A percentile compares a stretch with the other conserved stretches of the same genome.
Conservation (phyloP, 208 protist species). For the Trypanosoma congolense region DNA sequence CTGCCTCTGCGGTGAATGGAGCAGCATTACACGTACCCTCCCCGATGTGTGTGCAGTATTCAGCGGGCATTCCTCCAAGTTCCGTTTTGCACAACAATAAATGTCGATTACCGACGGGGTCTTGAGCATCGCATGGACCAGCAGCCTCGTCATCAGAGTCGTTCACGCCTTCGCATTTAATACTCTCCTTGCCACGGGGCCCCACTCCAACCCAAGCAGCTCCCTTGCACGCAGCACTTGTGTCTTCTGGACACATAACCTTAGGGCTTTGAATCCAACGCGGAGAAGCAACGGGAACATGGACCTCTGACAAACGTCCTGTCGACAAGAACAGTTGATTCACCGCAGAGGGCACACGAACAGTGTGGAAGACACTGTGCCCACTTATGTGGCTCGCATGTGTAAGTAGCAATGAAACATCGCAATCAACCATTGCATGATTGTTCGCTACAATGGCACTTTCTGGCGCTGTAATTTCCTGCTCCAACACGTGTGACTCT, state of each 20-base stretch:
- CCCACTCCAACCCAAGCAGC: too few species aligned
- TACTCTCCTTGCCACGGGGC: too few species aligned
- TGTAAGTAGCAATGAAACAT: conserved; percentile 2
- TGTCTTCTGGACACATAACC: too few species aligned
- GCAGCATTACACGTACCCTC: background rate
- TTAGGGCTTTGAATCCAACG: background rate
- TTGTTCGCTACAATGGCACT: background rate
- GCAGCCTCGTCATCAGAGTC: too few species aligned
- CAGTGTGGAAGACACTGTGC: background rate
- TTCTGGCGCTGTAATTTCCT: background rate
- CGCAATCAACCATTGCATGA: background rate
- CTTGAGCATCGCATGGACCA: too few species aligned
- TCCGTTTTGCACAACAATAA: too few species aligned
- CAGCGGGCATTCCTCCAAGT: too few species aligned
- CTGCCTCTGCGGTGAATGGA: background rate
- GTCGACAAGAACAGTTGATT: background rate
- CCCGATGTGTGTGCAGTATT: too few species aligned
- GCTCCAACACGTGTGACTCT: background rate
- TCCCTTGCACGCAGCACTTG: too few species aligned
- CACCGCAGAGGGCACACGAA: conserved; percentile 1
- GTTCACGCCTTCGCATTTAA: too few species aligned
- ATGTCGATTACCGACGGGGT: too few species aligned
- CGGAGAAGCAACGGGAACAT: background rate
- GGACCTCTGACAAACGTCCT: background rate
- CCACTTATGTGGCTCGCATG: background rate